A percentile compares a stretch with the other conserved stretches of the same genome.
These are phyloP conservation scores for Globisporangium carolinianum DNA, from an alignment of 352 stramenopile species.

Conservation along the genomic window DNA sequence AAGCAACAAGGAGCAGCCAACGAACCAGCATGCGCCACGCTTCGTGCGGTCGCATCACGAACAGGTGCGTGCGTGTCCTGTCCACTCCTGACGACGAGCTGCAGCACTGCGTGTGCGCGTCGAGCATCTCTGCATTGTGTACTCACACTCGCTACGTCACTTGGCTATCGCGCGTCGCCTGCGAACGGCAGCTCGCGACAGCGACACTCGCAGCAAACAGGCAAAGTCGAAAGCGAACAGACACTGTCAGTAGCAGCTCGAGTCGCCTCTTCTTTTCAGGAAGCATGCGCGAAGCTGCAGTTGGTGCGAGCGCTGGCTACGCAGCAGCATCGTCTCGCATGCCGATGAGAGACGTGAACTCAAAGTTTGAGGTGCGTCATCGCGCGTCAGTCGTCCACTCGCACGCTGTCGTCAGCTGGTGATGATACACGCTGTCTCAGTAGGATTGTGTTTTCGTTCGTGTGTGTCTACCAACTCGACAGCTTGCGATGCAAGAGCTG, in stretches of 20 bases:
- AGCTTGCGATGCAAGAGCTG: conserved; percentile 34
- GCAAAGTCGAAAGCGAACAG: neutral
- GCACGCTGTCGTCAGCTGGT: neutral
- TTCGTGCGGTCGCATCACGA: conserved; percentile 13
- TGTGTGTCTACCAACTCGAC: neutral
- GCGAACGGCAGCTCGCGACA: no score
- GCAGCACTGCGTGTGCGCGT: no score
- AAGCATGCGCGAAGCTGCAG: neutral
- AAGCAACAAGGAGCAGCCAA: neutral
- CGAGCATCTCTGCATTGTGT: no score
- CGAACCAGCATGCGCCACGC: conserved; percentile 1
- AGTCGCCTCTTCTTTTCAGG: conserved; percentile 6
- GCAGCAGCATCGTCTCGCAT: neutral
- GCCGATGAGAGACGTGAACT: conserved; percentile 22
- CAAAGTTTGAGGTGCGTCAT: conserved; percentile 33
- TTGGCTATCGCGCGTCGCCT: no score
- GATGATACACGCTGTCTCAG: neutral
- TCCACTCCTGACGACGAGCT: neutral
- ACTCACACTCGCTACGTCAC: no score
- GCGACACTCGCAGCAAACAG: neutral
- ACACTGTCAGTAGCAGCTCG: neutral
- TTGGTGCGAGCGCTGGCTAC: neutral
- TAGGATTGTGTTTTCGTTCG: neutral
- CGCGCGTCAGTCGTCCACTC: neutral
- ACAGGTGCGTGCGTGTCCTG: conserved; percentile 7